Conservation (phyloP, 2,329 filamentous ascomycete species). For the Fusarium stilboides region DNA sequence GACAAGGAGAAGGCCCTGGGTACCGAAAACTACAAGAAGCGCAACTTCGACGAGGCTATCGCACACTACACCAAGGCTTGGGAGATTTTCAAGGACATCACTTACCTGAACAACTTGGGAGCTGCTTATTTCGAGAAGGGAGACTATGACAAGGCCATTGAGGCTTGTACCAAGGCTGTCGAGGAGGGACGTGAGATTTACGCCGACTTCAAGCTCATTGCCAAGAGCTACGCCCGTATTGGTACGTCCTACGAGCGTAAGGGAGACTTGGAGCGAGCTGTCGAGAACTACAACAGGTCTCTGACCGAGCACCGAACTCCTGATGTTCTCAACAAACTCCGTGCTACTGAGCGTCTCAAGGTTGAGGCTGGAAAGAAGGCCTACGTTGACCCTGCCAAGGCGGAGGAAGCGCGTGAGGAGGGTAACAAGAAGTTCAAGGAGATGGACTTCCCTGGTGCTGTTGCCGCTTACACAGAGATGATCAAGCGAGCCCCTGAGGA, state of each 20-base stretch:
- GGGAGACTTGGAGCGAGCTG: slow-evolving; percentile 82
- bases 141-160: slow-evolving; percentile 89
- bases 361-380: slow-evolving; percentile 80
- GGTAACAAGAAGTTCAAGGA: slow-evolving; percentile 99
- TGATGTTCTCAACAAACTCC: slow-evolving; percentile 93
- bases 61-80: slow-evolving; percentile 95
- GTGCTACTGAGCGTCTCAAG: slow-evolving; percentile 89
- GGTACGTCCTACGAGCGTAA: slow-evolving; percentile 94
- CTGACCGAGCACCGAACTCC: slow-evolving; percentile 97
- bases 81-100: slow-evolving; percentile 96
- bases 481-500: slow-evolving; percentile 95
- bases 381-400: slow-evolving; percentile 92
- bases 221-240: slow-evolving; percentile 97
- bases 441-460: slow-evolving; percentile 93
- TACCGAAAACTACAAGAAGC: slow-evolving; percentile 98
- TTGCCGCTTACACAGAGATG: slow-evolving; percentile 96
- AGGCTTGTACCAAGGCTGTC: slow-evolving; percentile 88
- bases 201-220: slow-evolving; percentile 98
- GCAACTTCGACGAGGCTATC: slow-evolving; percentile 95
- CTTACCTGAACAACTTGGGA: slow-evolving; percentile 96
- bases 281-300: slow-evolving; percentile 93
- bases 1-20: slow-evolving; percentile 96
- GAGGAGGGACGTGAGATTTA: slow-evolving; percentile 91
- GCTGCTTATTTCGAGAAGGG: slow-evolving; percentile 97
- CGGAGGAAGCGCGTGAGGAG: slow-evolving; percentile 93